Percentiles rank a stretch among this genome's conserved stretches.
phyloP scores from a whole-genome alignment of 2,329 filamentous ascomycete genomes.

The Ophiocordyceps camponoti-leonardi region DNA sequence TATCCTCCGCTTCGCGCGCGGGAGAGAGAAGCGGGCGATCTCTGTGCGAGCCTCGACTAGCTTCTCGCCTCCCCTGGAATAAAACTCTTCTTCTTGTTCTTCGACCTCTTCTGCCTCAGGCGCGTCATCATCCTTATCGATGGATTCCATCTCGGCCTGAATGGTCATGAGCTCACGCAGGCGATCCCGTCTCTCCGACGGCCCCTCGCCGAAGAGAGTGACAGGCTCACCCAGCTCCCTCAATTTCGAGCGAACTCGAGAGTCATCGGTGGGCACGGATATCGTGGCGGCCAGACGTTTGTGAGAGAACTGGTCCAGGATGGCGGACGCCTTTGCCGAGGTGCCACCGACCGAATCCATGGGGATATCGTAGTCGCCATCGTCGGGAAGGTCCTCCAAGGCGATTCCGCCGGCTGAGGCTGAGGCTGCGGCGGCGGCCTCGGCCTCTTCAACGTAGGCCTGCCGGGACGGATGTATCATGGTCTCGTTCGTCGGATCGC shows the following conservation, averaged over 20 bases:
- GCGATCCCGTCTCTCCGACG: slow-evolving; percentile 70
- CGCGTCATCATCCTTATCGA: slow-evolving; percentile 43
- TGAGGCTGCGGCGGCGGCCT: slow-evolving; percentile 28
- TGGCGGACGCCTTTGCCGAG: slow-evolving; percentile 68
- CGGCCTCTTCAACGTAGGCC: slow-evolving; percentile 81
- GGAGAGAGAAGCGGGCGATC: slow-evolving; percentile 72
- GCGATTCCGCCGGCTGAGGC: slow-evolving; percentile 11
- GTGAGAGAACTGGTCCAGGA: slow-evolving; percentile 76
- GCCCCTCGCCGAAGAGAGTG: slow-evolving; percentile 84
- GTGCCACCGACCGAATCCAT: slow-evolving; percentile 46
- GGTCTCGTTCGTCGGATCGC: slow-evolving; percentile 8
- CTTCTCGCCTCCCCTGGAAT: slow-evolving; percentile 62
- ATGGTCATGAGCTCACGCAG: slow-evolving; percentile 65
- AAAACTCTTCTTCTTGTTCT: slow-evolving; percentile 85
- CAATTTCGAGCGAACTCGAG: slow-evolving; percentile 61
- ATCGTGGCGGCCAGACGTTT: slow-evolving; percentile 80
- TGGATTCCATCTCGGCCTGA: slow-evolving; percentile 44
- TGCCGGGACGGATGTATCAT: slow-evolving; percentile 79
- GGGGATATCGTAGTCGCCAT: slow-evolving; percentile 74
- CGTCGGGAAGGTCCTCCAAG: slow-evolving; percentile 36
- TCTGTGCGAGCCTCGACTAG: slow-evolving; percentile 60
- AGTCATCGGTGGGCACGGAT: slow-evolving; percentile 87
- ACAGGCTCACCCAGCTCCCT: slow-evolving; percentile 84
- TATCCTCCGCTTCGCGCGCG: slow-evolving; percentile 60
- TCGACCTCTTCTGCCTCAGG: slow-evolving; percentile 43